These are phyloP conservation scores for Barbarea vulgaris DNA, from an alignment of 345 rosid genomes.

Conservation along the genomic window DNA sequence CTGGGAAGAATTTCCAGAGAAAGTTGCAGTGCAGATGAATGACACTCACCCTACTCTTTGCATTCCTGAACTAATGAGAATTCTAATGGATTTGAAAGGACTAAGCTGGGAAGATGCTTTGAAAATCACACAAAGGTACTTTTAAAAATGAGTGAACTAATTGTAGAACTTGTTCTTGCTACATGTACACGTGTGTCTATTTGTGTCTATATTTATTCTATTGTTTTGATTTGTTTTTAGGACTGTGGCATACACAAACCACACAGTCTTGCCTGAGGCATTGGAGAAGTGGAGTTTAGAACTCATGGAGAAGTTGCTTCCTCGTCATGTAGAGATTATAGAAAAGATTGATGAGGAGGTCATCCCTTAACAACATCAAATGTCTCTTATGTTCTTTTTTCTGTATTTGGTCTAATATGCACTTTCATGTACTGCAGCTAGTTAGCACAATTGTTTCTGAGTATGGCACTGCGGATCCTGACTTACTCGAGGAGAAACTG, in stretches of 20 bases:
- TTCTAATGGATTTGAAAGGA: constrained; percentile 74
- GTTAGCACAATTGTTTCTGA: constrained; percentile 60
- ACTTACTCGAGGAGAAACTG: constrained; percentile 57
- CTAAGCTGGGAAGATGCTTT: constrained; percentile 74
- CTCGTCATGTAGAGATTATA: constrained; percentile 79
- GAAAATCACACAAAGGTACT: constrained; percentile 74
- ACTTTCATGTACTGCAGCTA: constrained; percentile 49
- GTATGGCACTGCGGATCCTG: constrained; percentile 57
- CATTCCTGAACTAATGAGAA: constrained; percentile 78
- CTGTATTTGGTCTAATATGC: constrained; percentile 16
- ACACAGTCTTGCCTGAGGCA: constrained; percentile 85
- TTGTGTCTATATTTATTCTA: background rate
- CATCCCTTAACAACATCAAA: constrained; percentile 25
- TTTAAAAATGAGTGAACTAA: background rate
- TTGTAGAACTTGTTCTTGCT: constrained; percentile 5
- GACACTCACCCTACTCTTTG: constrained; percentile 84
- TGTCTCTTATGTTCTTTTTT: constrained; percentile 1
- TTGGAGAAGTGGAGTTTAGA: constrained; percentile 90
- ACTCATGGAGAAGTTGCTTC: constrained; percentile 73
- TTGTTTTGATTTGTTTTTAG: constrained; percentile 39
- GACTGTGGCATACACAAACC: constrained; percentile 87
- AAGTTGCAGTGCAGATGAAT: constrained; percentile 86
- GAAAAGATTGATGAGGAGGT: constrained; percentile 89
- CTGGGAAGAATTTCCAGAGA: constrained; percentile 80
- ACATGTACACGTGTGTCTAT: background rate